Percentiles rank a stretch among this genome's conserved stretches.
These are phyloP conservation scores for Chlorella sp. DNA, from an alignment of 139 green algal species.

Conservation along the genomic window DNA sequence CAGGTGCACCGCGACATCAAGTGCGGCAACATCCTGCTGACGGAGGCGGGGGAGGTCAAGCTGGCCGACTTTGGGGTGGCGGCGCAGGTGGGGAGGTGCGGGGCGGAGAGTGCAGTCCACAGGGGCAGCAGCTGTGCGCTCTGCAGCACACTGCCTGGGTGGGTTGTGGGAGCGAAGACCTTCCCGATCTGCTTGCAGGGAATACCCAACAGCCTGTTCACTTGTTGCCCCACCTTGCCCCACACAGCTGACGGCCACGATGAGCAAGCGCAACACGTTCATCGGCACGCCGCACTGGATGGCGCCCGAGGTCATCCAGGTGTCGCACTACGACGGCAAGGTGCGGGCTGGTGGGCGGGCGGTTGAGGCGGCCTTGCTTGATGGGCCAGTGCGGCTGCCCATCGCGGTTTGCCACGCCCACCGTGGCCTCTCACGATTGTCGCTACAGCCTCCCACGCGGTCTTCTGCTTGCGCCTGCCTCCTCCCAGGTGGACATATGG, in stretches of 20 bases:
- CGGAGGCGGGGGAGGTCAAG: conserved; percentile 61
- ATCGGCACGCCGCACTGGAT: conserved; percentile 98
- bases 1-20: conserved; percentile 96
- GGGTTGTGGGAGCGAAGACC: too few species aligned
- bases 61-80: conserved; percentile 66
- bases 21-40: conserved; percentile 96
- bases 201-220: too few species aligned
- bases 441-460: not conserved
- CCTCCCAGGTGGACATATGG: conserved; percentile 90
- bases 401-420: not conserved
- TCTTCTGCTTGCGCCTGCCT: not conserved
- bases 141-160: too few species aligned
- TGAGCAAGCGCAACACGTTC: conserved; percentile 95
- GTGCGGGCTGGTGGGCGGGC: conserved; percentile 47
- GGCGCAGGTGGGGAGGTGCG: conserved; percentile 19
- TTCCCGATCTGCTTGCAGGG: too few species aligned
- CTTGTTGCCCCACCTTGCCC: too few species aligned
- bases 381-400: not conserved
- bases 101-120: too few species aligned
- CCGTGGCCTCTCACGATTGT: not conserved
- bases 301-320: conserved; percentile 94
- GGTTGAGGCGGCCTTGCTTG: not conserved
- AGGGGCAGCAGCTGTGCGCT: too few species aligned
- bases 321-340: conserved; percentile 92
- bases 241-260: conserved; percentile 75